Percentiles rank a stretch among this genome's conserved stretches.
Evolutionary conservation across 345 rosid species (phyloP).

Genomic region (Bruguiera gymnorhiza): DNA sequence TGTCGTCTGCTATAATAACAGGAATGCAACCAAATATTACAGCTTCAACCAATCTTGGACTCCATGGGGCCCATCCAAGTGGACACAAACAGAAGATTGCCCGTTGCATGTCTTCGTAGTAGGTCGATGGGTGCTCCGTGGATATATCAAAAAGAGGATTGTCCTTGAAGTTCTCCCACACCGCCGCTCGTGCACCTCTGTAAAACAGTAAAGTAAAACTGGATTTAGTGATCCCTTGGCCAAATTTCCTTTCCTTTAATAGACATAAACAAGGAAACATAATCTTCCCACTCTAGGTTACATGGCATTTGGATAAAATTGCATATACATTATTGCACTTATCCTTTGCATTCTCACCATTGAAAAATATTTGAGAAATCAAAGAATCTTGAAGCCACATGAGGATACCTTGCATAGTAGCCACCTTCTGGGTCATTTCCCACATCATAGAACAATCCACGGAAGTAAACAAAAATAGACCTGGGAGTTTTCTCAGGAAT

Average conservation of each 20-base stretch:
- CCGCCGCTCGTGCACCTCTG: slow-evolving; percentile 98
- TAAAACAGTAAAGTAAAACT: slow-evolving; percentile 3
- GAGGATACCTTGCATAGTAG: slow-evolving; percentile 79
- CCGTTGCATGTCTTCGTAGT: slow-evolving; percentile 97
- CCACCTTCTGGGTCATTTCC: slow-evolving; percentile 98
- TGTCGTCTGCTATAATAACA: slow-evolving; percentile 90
- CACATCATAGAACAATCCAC: slow-evolving; percentile 89
- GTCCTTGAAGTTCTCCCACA: slow-evolving; percentile 95
- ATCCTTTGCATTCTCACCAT: too few species aligned
- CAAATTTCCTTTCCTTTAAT: background rate
- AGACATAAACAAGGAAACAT: background rate
- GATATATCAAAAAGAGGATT: slow-evolving; percentile 93
- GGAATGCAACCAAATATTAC: slow-evolving; percentile 98
- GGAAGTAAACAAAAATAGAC: slow-evolving; percentile 90
- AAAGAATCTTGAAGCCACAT: background rate
- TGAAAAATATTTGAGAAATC: too few species aligned
- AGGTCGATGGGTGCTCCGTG: slow-evolving; percentile 86
- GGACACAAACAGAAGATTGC: slow-evolving; percentile 89
- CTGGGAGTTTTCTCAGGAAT: slow-evolving; percentile 76
- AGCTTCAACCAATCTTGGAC: slow-evolving; percentile 95
- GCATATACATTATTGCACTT: too few species aligned
- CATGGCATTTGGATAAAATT: too few species aligned
- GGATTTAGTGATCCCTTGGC: background rate
- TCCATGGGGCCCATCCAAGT: slow-evolving; percentile 98
- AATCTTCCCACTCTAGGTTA: too few species aligned